Evolutionary conservation across 2,329 filamentous ascomycete genomes (phyloP).

Genomic region (Aspergillus arachidicola): DNA sequence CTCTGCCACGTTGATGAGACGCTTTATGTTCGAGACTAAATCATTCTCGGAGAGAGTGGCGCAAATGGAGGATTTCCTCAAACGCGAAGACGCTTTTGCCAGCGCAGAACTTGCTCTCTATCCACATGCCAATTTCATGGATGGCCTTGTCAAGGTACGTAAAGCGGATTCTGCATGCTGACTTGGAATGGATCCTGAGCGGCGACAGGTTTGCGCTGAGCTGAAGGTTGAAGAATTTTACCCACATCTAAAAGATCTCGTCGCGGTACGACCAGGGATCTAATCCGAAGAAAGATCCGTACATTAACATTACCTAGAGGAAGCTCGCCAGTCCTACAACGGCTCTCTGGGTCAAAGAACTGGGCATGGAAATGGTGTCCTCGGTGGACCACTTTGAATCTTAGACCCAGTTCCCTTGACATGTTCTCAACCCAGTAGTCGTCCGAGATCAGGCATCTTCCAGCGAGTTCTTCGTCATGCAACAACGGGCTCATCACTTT

Average conservation of each 20-base stretch:
- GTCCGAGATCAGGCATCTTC: background rate
- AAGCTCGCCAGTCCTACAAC: background rate
- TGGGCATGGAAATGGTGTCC: background rate
- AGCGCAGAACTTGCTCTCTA: background rate
- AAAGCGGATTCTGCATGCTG: background rate
- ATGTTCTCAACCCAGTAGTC: background rate
- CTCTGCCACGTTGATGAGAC: background rate
- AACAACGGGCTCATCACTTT: background rate
- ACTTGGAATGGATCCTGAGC: background rate
- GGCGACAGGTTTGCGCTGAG: background rate
- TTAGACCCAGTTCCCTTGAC: background rate
- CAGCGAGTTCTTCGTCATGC: background rate
- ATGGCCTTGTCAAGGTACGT: background rate
- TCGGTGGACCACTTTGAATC: background rate
- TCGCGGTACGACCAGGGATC: background rate
- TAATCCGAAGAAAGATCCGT: background rate
- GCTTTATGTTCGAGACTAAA: background rate
- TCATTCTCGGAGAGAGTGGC: background rate
- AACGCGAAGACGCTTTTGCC: background rate
- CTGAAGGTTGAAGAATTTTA: background rate
- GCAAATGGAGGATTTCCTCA: background rate
- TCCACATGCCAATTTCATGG: background rate
- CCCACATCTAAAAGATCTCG: background rate
- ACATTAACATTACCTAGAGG: background rate
- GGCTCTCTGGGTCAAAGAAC: background rate